A percentile compares a stretch with the other conserved stretches of the same genome.
Conservation (phyloP, 495 filamentous ascomycete genomes). For the Neurospora sp. region DNA sequence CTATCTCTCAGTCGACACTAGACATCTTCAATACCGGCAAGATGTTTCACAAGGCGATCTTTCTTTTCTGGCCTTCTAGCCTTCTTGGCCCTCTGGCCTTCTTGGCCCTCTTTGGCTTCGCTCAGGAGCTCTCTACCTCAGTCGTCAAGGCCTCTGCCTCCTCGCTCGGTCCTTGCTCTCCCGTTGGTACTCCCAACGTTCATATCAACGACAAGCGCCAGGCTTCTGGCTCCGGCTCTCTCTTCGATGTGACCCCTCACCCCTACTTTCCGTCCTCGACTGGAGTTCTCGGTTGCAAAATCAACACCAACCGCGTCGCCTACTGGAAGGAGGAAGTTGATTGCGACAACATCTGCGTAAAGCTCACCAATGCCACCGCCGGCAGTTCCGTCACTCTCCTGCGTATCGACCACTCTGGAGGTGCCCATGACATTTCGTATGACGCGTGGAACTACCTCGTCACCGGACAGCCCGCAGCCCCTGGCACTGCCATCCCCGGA, state of each 20-base stretch:
- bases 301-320: constrained; percentile 27
- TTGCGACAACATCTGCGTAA: constrained; percentile 27
- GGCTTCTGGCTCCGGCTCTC: neutral
- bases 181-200: neutral
- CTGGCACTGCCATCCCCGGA: constrained; percentile 13
- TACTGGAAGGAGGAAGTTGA: constrained; percentile 27
- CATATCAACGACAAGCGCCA: neutral
- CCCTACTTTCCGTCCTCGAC: constrained; percentile 26
- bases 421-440: constrained; percentile 27
- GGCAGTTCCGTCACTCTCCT: constrained; percentile 23
- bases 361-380: constrained; percentile 12
- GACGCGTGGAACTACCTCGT: constrained; percentile 31
- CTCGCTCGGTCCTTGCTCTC: neutral
- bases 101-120: neutral
- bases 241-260: constrained; percentile 24
- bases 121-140: neutral
- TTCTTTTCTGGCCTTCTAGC: too few relatives aligned
- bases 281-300: constrained; percentile 30
- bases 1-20: neutral
- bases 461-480: constrained; percentile 22
- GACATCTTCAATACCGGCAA: neutral
- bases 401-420: constrained; percentile 25
- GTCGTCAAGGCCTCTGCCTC: neutral
- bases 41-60: neutral
- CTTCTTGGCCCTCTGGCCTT: too few relatives aligned